Base-by-base conservation (phyloP, 2,329 filamentous ascomycete genomes). In the Bipolaris cookei region DNA sequence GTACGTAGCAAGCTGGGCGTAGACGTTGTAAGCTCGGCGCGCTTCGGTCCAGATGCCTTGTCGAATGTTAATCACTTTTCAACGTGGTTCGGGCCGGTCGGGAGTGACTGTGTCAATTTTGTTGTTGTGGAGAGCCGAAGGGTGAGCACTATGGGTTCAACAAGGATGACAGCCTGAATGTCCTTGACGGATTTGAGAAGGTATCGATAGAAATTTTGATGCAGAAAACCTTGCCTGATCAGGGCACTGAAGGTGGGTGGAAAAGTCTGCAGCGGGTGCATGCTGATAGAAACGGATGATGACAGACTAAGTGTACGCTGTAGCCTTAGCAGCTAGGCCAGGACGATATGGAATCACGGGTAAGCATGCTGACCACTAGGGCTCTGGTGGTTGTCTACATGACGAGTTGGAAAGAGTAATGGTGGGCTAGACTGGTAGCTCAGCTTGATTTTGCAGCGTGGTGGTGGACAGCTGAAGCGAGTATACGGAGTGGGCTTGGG, bases 121-220 rank as follows among this genome's bases (percentile, higher is more conserved):
- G 54, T 30, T 43, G 23, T 39, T 42, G 51, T 50, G 50, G 54
- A 50, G 41, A 57, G 54, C 45, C 50, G 46, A 37, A 18, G 51
- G 4, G 34, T 57, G 54, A 49, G 54, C 54, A 49, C 43, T 57
- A 54, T 30, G 8, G 23, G 20, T n/a, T 23, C 20, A 41, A 41
- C 38, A 41, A 7, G 38, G 6, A n/a, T 38, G 47, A 44, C 16
- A 37, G 25, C 37, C 32, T 34, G 23, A 39, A 43, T 16, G 41
- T 43, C 30, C 28, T 42, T 43, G 49, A 53, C 42, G 8, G 30
- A 28, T 41, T 7, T 14, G 35, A 41, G 14, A 42, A 20, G 11
- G 43, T 25, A 20, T 23, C 39, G 18, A 21, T n/a, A 32, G 34
- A 37, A 32, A 13, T 34, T n/a, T 56, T 21, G 7, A 44, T 53